phyloP scores from a whole-genome alignment of 2,329 filamentous ascomycete genomes.

The Aspergillus amoenus region DNA sequence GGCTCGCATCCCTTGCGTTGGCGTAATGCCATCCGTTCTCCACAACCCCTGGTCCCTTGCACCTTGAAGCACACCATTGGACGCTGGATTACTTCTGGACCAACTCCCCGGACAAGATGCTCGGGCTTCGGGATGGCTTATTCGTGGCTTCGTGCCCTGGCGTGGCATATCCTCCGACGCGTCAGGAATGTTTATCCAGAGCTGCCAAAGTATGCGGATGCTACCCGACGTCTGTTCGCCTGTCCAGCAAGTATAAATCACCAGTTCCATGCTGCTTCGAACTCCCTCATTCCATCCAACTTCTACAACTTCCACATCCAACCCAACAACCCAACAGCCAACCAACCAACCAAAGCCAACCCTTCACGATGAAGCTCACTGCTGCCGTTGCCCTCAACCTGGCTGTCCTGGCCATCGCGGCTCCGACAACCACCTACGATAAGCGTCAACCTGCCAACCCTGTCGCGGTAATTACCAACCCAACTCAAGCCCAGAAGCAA shows the following conservation, averaged over 20 bases:
- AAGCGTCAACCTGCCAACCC: conserved; percentile 9
- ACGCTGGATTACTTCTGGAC: background rate
- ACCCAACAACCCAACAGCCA: background rate
- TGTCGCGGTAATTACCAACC: too few species aligned
- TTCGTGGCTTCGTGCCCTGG: background rate
- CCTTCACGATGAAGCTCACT: conserved; percentile 19
- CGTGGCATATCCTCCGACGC: background rate
- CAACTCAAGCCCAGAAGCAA: too few species aligned
- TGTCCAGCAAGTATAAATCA: conserved; percentile 5
- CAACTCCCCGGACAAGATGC: background rate
- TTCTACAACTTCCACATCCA: conserved; percentile 4
- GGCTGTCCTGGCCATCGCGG: conserved; percentile 28
- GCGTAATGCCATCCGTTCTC: background rate
- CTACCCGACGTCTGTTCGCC: background rate
- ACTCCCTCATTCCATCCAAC: background rate
- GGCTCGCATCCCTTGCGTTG: conserved; percentile 1
- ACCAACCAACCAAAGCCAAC: background rate
- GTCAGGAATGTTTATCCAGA: conserved; percentile 5
- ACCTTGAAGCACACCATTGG: background rate
- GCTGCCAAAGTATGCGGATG: background rate
- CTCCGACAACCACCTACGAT: conserved; percentile 19
- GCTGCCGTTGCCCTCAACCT: conserved; percentile 30
- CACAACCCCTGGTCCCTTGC: background rate
- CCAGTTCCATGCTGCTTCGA: background rate
- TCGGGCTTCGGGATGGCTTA: too few species aligned